phyloP scores from a whole-genome alignment of 2,329 filamentous ascomycete genomes.

The Ceratocystis diversiconidia region DNA sequence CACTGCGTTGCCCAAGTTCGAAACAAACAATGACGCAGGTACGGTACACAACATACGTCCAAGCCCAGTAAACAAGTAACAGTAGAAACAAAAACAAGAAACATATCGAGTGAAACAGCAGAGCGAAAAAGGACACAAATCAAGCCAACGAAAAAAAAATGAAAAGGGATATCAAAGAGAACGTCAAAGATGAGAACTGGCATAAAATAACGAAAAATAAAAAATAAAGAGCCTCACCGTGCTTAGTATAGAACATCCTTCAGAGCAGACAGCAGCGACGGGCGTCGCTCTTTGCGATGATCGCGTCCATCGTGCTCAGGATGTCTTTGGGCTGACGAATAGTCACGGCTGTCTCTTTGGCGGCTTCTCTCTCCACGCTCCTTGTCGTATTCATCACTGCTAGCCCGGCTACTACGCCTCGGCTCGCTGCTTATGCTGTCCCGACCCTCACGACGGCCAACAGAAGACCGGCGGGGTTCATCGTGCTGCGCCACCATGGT shows the following conservation, averaged over 20 bases:
- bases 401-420: constrained; percentile 22
- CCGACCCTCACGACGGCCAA: constrained; percentile 22
- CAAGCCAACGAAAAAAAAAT: not conserved
- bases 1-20: not conserved
- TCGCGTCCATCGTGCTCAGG: constrained; percentile 23
- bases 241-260: constrained; percentile 44
- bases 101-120: no score
- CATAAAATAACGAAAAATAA: constrained; percentile 4
- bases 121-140: no score
- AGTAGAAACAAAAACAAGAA: not conserved
- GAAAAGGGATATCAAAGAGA: no score
- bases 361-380: not conserved
- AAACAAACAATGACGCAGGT: not conserved
- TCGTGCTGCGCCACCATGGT: not conserved
- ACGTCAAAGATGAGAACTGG: no score
- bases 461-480: constrained; percentile 3
- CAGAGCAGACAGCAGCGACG: constrained; percentile 42
- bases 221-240: constrained; percentile 25
- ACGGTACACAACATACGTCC: not conserved
- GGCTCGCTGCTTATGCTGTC: constrained; percentile 27
- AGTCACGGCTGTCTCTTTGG: not conserved
- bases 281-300: constrained; percentile 29
- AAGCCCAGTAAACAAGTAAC: not conserved
- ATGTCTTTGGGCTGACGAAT: constrained; percentile 25
- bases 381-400: not conserved